These are phyloP conservation scores for Blastomyces gilchristii DNA, from an alignment of 2,329 filamentous ascomycete genomes.

Conservation along the genomic window DNA sequence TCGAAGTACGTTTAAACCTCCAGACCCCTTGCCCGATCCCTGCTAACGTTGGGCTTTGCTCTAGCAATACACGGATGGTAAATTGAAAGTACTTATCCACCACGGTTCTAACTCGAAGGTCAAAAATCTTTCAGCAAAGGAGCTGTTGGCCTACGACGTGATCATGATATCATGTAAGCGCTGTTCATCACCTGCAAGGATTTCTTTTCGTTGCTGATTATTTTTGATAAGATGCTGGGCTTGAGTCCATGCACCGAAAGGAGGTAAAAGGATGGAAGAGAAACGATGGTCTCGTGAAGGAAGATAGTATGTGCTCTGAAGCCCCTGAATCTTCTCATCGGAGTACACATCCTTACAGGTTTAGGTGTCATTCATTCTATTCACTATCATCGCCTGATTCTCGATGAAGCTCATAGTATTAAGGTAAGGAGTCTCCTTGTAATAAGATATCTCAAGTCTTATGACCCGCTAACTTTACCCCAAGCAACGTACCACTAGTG, in stretches of 20 bases:
- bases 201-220: background rate
- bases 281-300: conserved; percentile 69
- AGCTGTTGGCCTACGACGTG: conserved; percentile 75
- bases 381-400: conserved; percentile 78
- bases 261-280: conserved; percentile 83
- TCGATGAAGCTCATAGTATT: conserved; percentile 94
- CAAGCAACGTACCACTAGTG: conserved; percentile 63
- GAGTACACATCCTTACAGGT: conserved; percentile 4
- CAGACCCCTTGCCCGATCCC: background rate
- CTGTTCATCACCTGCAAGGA: background rate
- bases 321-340: background rate
- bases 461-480: background rate
- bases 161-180: conserved; percentile 94
- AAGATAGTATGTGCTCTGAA: conserved; percentile 44
- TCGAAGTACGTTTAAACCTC: conserved; percentile 44
- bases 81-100: conserved; percentile 79
- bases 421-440: conserved; percentile 43
- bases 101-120: conserved; percentile 78
- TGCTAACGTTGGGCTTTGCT: conserved; percentile 10
- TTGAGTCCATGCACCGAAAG: conserved; percentile 87
- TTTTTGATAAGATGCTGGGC: conserved; percentile 40
- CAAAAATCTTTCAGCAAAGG: conserved; percentile 63
- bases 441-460: background rate
- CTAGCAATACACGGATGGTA: conserved; percentile 65
- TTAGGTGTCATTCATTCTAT: conserved; percentile 70